Evolutionary conservation across 2,329 filamentous ascomycete genomes (phyloP), one percentile per base, ranked within the genome.

Genomic region (Periglandula ipomoeae): DNA sequence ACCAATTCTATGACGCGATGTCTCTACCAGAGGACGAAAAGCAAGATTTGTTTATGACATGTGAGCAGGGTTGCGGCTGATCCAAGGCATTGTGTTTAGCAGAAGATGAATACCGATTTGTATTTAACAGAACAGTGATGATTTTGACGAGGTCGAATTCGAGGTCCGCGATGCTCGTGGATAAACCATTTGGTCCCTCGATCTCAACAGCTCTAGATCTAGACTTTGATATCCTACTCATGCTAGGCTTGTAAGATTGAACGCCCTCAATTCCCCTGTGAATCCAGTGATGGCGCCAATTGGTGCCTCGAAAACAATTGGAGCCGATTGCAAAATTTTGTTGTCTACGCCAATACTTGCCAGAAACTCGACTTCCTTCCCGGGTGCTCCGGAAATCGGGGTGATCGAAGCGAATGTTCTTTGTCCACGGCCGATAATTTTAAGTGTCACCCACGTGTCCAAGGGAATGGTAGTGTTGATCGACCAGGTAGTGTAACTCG

Each of bases 291-390:
- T 38, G 30, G 20, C 22, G 10, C n/a, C 32, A 38, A 46, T 46
- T n/a, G 45, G 45, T 5, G 45, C 45, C 30, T 47, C 45, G 17
- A 47, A 24, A 13, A 20, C 45, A 10, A 47, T 47, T 5, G 32
- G 6, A n/a, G 6, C 22, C 45, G 24, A 47, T 30, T 39, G 24
- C 9, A 26, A 7, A 20, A 13, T 40, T 17, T 47, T 30, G 4
- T 30, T 30, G 11, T 47, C 20, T 26, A 22, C 30, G 30, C 30
- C 32, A 8, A 47, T 39, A 8, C 35, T 40, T 4, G 45, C 37
- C 45, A 39, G 9, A 39, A 47, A 47, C 45, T 47, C 45, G 22
- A 11, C 22, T 22, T 39, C 35, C 32, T 47, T 8, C 45, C 37
- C 37, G 19, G 11, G 11, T 20, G 11, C 37, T 32, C 30, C 30